Evolutionary conservation across 1,139 yeast genomes (phyloP).

Genomic region (Magnusiomyces ingens): DNA sequence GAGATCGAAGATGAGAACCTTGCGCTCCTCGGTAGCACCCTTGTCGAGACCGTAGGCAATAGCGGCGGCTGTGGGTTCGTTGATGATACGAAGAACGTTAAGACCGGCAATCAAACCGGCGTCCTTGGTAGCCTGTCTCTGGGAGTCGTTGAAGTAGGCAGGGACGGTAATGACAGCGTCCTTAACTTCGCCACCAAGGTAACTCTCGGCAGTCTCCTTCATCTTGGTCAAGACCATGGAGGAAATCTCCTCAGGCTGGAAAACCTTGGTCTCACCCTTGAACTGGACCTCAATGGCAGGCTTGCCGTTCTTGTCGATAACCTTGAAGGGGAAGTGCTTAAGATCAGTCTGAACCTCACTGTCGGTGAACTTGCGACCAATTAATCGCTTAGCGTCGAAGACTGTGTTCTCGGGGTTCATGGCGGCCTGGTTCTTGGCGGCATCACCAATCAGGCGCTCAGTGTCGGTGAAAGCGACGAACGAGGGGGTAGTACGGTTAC

Average conservation of each 20-base stretch:
- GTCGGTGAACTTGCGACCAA: constrained; percentile 86
- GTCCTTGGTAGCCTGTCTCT: constrained; percentile 28
- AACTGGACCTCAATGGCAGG: constrained; percentile 87
- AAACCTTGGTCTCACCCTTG: constrained; percentile 86
- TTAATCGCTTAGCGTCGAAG: constrained; percentile 94
- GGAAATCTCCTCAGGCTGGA: constrained; percentile 93
- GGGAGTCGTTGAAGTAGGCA: constrained; percentile 41
- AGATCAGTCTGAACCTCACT: constrained; percentile 86
- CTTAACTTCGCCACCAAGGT: constrained; percentile 76
- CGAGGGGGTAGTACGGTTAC: constrained; percentile 97
- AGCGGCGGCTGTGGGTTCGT: constrained; percentile 97
- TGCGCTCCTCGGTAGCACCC: constrained; percentile 80
- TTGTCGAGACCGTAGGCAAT: constrained; percentile 96
- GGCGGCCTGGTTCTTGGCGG: constrained; percentile 98
- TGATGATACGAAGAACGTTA: constrained; percentile 87
- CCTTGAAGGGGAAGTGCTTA: constrained; percentile 95
- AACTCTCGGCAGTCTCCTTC: constrained; percentile 92
- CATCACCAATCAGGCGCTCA: constrained; percentile 97
- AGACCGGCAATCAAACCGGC: constrained; percentile 96
- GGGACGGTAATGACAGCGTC: constrained; percentile 91
- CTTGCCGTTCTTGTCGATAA: constrained; percentile 74
- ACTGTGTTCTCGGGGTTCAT: constrained; percentile 93
- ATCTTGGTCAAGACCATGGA: constrained; percentile 91
- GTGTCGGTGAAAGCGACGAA: constrained; percentile 94
- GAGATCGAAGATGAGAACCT: constrained; percentile 51